A percentile compares a stretch with the other conserved stretches of the same genome.
These are phyloP conservation scores for Cladosporium sphaerospermum DNA, from an alignment of 2,329 filamentous ascomycete genomes.

Conservation along the genomic window DNA sequence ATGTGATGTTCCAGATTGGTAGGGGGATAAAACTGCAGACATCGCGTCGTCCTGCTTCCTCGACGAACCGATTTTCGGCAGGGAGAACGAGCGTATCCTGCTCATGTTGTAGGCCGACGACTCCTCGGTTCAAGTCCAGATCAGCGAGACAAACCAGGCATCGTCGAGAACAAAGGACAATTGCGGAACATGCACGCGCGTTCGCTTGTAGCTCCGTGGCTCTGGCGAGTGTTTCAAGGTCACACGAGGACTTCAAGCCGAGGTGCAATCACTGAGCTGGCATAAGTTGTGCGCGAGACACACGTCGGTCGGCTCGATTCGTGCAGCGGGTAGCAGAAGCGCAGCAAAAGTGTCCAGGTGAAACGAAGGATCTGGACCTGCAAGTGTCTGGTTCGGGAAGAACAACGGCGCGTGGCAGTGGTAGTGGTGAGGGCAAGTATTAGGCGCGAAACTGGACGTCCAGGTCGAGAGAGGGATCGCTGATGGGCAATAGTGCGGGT, in stretches of 20 bases:
- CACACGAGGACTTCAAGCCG: slow-evolving; percentile 18
- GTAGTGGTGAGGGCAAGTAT: neutral
- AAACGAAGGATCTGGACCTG: slow-evolving; percentile 9
- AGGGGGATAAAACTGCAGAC: slow-evolving; percentile 19
- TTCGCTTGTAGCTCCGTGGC: slow-evolving; percentile 18
- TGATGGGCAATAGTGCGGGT: neutral
- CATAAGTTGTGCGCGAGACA: slow-evolving; percentile 9
- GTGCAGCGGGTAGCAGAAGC: slow-evolving; percentile 1
- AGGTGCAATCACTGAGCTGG: slow-evolving; percentile 12
- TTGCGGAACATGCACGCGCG: slow-evolving; percentile 22
- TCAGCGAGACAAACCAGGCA: slow-evolving; percentile 11
- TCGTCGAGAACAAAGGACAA: slow-evolving; percentile 12
- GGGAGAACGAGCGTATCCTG: slow-evolving; percentile 24
- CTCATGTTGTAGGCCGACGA: slow-evolving; percentile 21
- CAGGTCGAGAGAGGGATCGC: neutral
- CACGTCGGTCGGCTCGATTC: slow-evolving; percentile 9
- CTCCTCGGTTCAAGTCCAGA: slow-evolving; percentile 9
- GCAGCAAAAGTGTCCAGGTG: slow-evolving; percentile 8
- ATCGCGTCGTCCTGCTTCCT: slow-evolving; percentile 17
- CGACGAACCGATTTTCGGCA: slow-evolving; percentile 20
- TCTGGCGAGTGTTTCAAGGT: slow-evolving; percentile 17
- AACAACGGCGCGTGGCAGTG: slow-evolving; percentile 8
- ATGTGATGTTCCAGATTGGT: slow-evolving; percentile 23
- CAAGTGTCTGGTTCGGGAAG: neutral
- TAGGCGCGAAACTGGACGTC: neutral